Percentiles rank a stretch among this genome's conserved stretches.
phyloP scores from a whole-genome alignment of 2,329 filamentous ascomycete species.

The Xenoacremonium recifei region DNA sequence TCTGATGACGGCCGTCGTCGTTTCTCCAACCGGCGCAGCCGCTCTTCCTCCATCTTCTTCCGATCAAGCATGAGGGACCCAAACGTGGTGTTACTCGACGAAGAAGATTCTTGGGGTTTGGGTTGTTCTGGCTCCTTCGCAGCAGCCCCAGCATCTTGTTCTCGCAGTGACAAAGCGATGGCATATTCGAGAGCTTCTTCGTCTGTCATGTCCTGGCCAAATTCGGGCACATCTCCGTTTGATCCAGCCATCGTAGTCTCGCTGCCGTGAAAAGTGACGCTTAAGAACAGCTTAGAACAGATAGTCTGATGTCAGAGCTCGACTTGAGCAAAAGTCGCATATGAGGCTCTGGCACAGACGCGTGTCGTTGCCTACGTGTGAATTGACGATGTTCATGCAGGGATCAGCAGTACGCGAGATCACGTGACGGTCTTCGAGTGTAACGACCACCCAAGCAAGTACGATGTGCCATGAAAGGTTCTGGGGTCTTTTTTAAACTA shows the following conservation, averaged over 20 bases:
- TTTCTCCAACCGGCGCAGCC: conserved; percentile 69
- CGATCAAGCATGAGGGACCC: conserved; percentile 63
- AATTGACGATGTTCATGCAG: too few relatives aligned
- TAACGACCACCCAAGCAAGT: too few relatives aligned
- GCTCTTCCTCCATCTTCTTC: conserved; percentile 81
- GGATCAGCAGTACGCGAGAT: too few relatives aligned
- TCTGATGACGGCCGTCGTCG: conserved; percentile 29
- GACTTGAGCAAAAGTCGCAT: too few relatives aligned
- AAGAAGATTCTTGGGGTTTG: conserved; percentile 16
- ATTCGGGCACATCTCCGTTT: conserved; percentile 20
- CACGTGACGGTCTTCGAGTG: too few relatives aligned
- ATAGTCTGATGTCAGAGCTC: too few relatives aligned
- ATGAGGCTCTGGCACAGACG: too few relatives aligned
- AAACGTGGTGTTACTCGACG: conserved; percentile 16
- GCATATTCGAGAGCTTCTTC: conserved; percentile 61
- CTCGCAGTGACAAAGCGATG: conserved; percentile 56
- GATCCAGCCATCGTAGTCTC: conserved; percentile 21
- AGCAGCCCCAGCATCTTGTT: conserved; percentile 15
- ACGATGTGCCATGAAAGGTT: too few relatives aligned
- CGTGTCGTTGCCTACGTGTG: too few relatives aligned
- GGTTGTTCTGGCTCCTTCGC: conserved; percentile 7
- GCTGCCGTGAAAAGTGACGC: too few relatives aligned
- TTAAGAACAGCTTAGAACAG: too few relatives aligned
- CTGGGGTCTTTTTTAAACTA: too few relatives aligned
- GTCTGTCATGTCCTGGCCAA: conserved; percentile 42